Conservation (phyloP, 257 asterid genomes). For the Pogostemon cablin region DNA sequence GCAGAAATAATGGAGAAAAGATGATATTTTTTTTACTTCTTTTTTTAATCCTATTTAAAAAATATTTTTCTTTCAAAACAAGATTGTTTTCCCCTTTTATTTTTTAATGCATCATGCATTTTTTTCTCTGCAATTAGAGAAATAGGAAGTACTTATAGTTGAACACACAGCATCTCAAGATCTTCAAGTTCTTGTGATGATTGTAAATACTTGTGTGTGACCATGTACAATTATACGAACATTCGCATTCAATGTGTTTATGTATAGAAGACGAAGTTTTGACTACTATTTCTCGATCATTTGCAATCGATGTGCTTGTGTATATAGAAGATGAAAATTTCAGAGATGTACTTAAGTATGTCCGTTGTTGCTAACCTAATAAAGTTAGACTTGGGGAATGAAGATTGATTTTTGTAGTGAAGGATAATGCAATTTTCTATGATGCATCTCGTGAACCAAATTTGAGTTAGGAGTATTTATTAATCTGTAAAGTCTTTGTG, state of each 20-base stretch:
- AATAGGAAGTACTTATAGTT: constrained; percentile 27
- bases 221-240: constrained; percentile 26
- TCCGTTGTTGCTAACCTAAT: no score
- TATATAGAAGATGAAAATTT: no score
- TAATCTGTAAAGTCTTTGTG: no score
- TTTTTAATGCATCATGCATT: background rate
- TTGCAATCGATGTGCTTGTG: no score
- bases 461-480: no score
- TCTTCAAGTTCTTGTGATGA: constrained; percentile 24
- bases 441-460: no score
- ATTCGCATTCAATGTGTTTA: constrained; percentile 20
- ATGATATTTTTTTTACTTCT: constrained; percentile 36
- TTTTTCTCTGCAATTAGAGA: constrained; percentile 42
- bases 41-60: background rate
- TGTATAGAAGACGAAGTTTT: constrained; percentile 9
- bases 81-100: constrained; percentile 13
- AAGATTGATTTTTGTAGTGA: no score
- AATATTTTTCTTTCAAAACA: background rate
- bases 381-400: no score
- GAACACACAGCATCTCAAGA: constrained; percentile 23
- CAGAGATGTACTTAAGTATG: no score
- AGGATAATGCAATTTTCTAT: no score
- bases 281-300: no score
- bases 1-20: constrained; percentile 78
- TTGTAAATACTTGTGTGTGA: constrained; percentile 29